Base-by-base conservation (phyloP, 2,329 filamentous ascomycete species). In the Venturia carpophila region DNA sequence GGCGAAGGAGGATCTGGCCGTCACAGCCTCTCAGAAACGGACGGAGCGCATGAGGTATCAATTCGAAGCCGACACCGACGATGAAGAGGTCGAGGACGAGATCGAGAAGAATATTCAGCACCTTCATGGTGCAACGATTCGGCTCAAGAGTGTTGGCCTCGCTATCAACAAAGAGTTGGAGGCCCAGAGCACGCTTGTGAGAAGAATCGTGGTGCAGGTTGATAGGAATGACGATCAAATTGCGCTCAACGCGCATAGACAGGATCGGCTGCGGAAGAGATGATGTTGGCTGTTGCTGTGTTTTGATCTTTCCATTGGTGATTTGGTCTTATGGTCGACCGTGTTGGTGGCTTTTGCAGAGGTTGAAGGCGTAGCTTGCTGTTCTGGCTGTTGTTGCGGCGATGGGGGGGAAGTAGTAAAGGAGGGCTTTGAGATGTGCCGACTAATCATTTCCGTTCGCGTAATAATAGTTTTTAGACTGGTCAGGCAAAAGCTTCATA, bases 1-100 rank as follows among this genome's bases (percentile, higher is more conserved):
- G 15, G 30, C n/a, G 3, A 13, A 37, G 30, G 52, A 37, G 9
- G 30, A 58, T 5, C 7, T n/a, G 52, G 19, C 52, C 17, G 3
- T 37, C 3, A 58, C 17, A 2, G 17, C 19, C 5, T 37, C 52
- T 21, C 15, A n/a, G 7, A 19, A 58, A 37, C 52, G 52, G 1
- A 19, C 15, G 6, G 52, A 58, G 27, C 52, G 52, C 3, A n/a
- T 37, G 52, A 19, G 19, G 15, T 58, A n/a, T 11, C 52, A 58
- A 58, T 58, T 58, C 30, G 52, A 58, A 11, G 27, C 52, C 21
- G 52, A 58, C 30, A 58, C 30, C 30, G 52, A 58, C 10, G 52
- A 58, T 21, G 52, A 58, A 17, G 52, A 58, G 30, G 15, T 58
- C 27, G 52, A 58, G 27, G 27, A 58, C n/a, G 52, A 58, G 30